phyloP scores from a whole-genome alignment of 2,329 filamentous ascomycete genomes.

The Chlorencoelia australis region DNA sequence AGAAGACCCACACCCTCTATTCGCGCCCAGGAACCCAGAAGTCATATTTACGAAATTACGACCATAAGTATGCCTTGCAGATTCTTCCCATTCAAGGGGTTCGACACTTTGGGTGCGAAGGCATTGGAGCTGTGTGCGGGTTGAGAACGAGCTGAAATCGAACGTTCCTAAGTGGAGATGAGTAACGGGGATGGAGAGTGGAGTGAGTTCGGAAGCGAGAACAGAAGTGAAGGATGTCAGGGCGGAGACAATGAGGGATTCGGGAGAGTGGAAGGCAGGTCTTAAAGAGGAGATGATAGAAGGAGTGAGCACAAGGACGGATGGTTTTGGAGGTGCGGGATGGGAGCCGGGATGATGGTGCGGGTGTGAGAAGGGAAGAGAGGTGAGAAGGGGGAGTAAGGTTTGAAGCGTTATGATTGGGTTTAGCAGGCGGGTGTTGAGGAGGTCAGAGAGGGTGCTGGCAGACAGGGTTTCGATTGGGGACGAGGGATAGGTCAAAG shows the following conservation, averaged over 20 bases:
- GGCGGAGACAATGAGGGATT: constrained; percentile 76
- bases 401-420: constrained; percentile 83
- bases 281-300: constrained; percentile 71
- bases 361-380: constrained; percentile 34
- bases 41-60: constrained; percentile 51
- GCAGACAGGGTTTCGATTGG: constrained; percentile 79
- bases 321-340: constrained; percentile 43
- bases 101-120: constrained; percentile 40
- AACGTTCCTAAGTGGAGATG: constrained; percentile 89
- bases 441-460: constrained; percentile 75
- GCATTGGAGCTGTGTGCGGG: constrained; percentile 28
- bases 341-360: constrained; percentile 6
- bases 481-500: constrained; percentile 67
- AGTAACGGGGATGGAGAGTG: constrained; percentile 67
- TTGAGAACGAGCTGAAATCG: constrained; percentile 63
- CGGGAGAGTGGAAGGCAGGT: constrained; percentile 73
- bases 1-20: constrained; percentile 31
- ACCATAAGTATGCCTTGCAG: constrained; percentile 49
- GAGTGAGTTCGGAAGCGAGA: constrained; percentile 66
- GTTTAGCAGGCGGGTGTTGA: constrained; percentile 85
- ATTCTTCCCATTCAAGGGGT: constrained; percentile 53
- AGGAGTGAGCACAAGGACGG: constrained; percentile 69
- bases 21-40: constrained; percentile 10
- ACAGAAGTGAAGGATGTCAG: constrained; percentile 79
- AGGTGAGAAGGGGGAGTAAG: constrained; percentile 71